Base-by-base conservation (phyloP, 2,329 filamentous ascomycete genomes). In the Microascus cirrosus region DNA sequence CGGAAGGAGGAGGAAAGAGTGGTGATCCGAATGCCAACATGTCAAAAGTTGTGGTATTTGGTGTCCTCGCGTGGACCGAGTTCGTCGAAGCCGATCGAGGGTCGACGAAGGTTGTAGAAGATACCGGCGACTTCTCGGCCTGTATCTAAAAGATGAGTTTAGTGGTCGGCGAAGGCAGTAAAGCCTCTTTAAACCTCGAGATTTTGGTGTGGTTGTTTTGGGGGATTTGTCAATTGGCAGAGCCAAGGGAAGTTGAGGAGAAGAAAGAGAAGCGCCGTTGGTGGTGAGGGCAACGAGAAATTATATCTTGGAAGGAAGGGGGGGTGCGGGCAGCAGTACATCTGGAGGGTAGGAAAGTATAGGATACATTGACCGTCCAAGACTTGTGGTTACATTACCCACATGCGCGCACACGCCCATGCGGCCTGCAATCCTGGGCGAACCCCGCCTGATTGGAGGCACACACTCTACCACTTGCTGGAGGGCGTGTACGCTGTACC, bases 1-100 rank as follows among this genome's bases (percentile, higher is more conserved):
- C 56, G 56, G 56, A 58, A 34, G 56, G 56, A 34, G 56, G 56
- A 58, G 56, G 56, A 50, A 53, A 58, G 22, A 42, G 48, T 58
- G 50, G 50, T n/a, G 50, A 53, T 58, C 56, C 51, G 56, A 58
- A 58, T 39, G 56, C 42, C 32, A 53, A 58, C 56, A 58, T 58
- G 56, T 58, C 56, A 58, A 58, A 18, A 58, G 50, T 39, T 53
- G 56, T 58, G 42, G 28, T 32, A 12, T 32, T 25, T 36, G n/a
- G 22, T 24, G 48, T 58, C 51, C 48, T 58, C 18, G 36, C 52
- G 32, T 53, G 56, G 56, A 58, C 48, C n/a, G 39, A 18, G 12
- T 35, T 53, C 34, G 56, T 58, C 55, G 55, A 56, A 54, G 12
- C 25, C 34, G 51, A 22, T 58, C 24, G 28, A 50, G 25, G 52